Conservation (phyloP, 2,329 filamentous ascomycete species). For the Conoideocrella luteorostrata region DNA sequence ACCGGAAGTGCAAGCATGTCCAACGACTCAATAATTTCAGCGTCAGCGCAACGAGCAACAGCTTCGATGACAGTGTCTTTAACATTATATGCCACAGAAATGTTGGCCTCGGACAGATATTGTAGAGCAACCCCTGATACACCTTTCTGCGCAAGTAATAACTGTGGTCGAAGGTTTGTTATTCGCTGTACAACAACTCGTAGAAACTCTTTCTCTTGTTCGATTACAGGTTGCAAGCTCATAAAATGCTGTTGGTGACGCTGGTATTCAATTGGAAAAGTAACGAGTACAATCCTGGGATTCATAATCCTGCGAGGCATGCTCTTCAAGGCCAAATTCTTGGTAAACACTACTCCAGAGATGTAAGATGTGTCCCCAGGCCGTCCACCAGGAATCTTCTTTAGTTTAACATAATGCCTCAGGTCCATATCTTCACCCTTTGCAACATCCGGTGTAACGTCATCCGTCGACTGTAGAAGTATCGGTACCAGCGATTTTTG, state of each 20-base stretch:
- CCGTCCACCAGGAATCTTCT: slow-evolving; percentile 86
- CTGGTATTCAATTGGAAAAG: slow-evolving; percentile 93
- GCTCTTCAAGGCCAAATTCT: slow-evolving; percentile 91
- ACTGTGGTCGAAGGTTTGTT: slow-evolving; percentile 72
- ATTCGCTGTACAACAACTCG: slow-evolving; percentile 89
- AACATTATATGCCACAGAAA: slow-evolving; percentile 93
- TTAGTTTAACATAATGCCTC: slow-evolving; percentile 92
- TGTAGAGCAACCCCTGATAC: slow-evolving; percentile 88
- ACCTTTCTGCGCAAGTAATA: slow-evolving; percentile 87
- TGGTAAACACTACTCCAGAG: slow-evolving; percentile 93
- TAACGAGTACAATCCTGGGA: slow-evolving; percentile 85
- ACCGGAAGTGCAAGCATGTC: slow-evolving; percentile 76
- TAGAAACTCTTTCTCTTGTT: slow-evolving; percentile 91
- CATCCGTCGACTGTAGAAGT: slow-evolving; percentile 82
- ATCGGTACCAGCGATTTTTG: slow-evolving; percentile 87
- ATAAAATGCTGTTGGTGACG: slow-evolving; percentile 86
- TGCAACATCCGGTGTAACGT: slow-evolving; percentile 88
- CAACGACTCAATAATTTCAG: slow-evolving; percentile 86
- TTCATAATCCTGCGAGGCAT: slow-evolving; percentile 83
- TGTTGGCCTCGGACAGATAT: slow-evolving; percentile 79
- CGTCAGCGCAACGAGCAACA: slow-evolving; percentile 85
- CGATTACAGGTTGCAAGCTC: slow-evolving; percentile 94
- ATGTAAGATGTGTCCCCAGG: slow-evolving; percentile 94
- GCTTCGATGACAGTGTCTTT: slow-evolving; percentile 94
- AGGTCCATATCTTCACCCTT: slow-evolving; percentile 94